A percentile compares a stretch with the other conserved stretches of the same genome.
Evolutionary conservation across 2,329 filamentous ascomycete genomes (phyloP).

Genomic region (Aspergillus ochraceus): DNA sequence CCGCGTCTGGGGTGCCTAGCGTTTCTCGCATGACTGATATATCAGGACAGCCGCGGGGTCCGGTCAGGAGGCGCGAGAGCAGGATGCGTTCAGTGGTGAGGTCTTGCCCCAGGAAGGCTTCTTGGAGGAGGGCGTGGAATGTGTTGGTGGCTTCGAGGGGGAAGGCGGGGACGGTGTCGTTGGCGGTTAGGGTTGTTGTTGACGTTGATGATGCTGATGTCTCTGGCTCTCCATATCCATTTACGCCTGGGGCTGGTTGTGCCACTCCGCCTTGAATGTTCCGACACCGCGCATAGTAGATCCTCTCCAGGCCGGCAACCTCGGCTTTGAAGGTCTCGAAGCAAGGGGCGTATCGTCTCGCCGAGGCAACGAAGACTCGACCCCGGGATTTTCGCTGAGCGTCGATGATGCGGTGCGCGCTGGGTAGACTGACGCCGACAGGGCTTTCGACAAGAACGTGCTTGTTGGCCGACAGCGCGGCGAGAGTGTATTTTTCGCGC

Average conservation of each 20-base stretch:
- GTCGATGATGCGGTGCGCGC: conserved; percentile 49
- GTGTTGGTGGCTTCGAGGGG: not conserved
- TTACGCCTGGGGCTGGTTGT: not conserved
- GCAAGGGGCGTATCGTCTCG: conserved; percentile 60
- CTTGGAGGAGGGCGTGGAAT: conserved; percentile 24
- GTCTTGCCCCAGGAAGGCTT: conserved; percentile 30
- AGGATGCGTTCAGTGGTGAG: conserved; percentile 28
- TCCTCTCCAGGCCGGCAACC: conserved; percentile 51
- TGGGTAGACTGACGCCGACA: conserved; percentile 50
- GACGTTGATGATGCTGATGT: not conserved
- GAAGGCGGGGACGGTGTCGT: not conserved
- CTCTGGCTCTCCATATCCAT: not conserved
- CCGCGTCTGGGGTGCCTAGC: conserved; percentile 50
- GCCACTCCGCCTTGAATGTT: conserved; percentile 42
- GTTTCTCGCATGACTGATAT: conserved; percentile 56
- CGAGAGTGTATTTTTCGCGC: conserved; percentile 54
- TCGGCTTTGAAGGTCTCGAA: conserved; percentile 57
- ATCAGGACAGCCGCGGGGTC: conserved; percentile 54
- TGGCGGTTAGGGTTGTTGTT: not conserved
- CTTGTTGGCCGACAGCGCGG: conserved; percentile 56
- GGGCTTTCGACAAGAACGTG: conserved; percentile 63
- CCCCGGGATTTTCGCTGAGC: conserved; percentile 48
- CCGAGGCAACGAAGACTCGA: conserved; percentile 60
- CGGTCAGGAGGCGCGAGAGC: conserved; percentile 47
- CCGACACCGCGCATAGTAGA: conserved; percentile 55